Percentiles rank a stretch among this genome's conserved stretches.
Conservation (phyloP, 2,329 filamentous ascomycete species). For the Tolypocladium guangdongense region DNA sequence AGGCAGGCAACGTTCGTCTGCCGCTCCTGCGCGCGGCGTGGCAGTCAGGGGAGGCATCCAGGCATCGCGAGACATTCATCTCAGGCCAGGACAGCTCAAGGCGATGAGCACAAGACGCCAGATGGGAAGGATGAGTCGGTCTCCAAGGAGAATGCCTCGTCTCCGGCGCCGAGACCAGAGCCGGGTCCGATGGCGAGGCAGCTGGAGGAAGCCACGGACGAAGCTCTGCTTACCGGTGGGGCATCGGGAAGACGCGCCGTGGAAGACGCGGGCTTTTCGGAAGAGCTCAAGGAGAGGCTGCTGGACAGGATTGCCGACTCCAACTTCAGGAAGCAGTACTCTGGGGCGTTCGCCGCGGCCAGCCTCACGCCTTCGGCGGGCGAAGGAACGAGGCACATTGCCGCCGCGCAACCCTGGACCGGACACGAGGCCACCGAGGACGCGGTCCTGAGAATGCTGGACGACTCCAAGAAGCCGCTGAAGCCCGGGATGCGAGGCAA, state of each 20-base stretch:
- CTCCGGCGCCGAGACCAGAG: constrained; percentile 4
- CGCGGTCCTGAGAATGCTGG: constrained; percentile 71
- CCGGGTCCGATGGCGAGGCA: constrained; percentile 42
- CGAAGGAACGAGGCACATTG: constrained; percentile 56
- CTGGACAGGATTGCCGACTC: constrained; percentile 45
- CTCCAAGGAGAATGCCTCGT: background rate
- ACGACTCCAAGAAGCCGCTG: constrained; percentile 67
- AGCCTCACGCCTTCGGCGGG: constrained; percentile 47
- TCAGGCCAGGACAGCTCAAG: background rate
- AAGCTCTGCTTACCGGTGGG: constrained; percentile 48
- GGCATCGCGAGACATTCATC: background rate
- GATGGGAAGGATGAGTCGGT: background rate
- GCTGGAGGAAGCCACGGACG: constrained; percentile 52
- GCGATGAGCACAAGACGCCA: background rate
- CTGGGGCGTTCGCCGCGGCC: constrained; percentile 36
- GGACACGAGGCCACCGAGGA: constrained; percentile 68
- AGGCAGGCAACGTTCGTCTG: background rate
- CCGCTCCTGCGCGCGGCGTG: background rate
- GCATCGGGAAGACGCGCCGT: constrained; percentile 46
- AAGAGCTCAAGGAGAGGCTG: constrained; percentile 48
- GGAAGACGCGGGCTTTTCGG: constrained; percentile 52
- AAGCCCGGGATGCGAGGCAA: constrained; percentile 35
- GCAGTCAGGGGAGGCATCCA: background rate
- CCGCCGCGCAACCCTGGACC: constrained; percentile 61
- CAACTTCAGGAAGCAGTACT: constrained; percentile 40